phyloP scores from a whole-genome alignment of 805 yeast genomes.

The Wickerhamiella dianesei region DNA sequence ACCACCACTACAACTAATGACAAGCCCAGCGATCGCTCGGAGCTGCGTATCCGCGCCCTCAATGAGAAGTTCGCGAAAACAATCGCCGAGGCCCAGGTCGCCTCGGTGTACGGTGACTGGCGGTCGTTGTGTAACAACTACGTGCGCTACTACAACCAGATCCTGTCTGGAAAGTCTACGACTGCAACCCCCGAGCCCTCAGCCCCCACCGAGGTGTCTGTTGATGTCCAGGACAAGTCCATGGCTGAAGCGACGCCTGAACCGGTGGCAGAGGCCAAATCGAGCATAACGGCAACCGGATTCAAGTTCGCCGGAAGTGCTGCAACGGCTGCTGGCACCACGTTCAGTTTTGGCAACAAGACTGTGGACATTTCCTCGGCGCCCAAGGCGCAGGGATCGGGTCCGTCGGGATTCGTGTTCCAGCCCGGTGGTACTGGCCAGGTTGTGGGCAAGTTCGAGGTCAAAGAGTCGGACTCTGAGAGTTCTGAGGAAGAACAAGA shows the following conservation, averaged over 20 bases:
- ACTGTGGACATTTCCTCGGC: constrained; percentile 8
- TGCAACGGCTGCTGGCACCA: constrained; percentile 1
- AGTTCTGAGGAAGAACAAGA: not conserved
- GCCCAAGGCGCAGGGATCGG: constrained; percentile 1
- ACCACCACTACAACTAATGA: too few relatives aligned
- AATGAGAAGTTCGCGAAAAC: constrained; percentile 14
- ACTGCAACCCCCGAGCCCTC: constrained; percentile 1
- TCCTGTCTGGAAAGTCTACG: constrained; percentile 1
- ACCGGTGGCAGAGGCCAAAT: not conserved
- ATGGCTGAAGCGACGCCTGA: not conserved
- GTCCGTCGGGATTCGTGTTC: constrained; percentile 13
- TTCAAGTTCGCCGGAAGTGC: constrained; percentile 13
- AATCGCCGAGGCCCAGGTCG: constrained; percentile 7
- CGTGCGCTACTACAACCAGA: constrained; percentile 10
- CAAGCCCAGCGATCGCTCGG: not conserved
- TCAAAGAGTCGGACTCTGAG: constrained; percentile 3
- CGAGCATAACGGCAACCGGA: constrained; percentile 13
- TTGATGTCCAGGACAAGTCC: not conserved
- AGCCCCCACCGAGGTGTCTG: not conserved
- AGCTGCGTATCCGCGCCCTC: constrained; percentile 12
- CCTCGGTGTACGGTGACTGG: constrained; percentile 14
- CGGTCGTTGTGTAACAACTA: constrained; percentile 15
- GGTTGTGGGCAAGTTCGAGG: constrained; percentile 3
- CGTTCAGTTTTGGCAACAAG: constrained; percentile 17
- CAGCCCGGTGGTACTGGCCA: constrained; percentile 13